Conservation (phyloP, 2,329 filamentous ascomycete species). For the Aspergillus carbonarius region DNA sequence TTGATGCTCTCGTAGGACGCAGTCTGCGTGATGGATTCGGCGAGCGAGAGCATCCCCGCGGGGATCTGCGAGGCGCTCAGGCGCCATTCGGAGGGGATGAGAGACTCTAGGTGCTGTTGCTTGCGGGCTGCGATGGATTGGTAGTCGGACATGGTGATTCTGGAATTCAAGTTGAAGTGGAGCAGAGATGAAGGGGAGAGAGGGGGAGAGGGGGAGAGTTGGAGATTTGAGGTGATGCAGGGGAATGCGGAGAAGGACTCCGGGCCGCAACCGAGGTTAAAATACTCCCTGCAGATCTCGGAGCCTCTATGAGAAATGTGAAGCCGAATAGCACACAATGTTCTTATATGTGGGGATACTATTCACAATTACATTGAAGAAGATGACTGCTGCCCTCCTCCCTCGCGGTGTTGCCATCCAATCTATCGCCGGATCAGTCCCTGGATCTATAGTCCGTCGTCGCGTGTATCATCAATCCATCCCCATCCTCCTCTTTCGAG, state of each 20-base stretch:
- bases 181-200: background rate
- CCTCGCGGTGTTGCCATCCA: no score
- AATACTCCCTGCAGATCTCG: no score
- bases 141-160: background rate
- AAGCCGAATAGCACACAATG: no score
- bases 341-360: no score
- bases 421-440: no score
- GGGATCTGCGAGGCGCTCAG: conserved; percentile 35
- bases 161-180: background rate
- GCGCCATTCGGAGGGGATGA: conserved; percentile 43
- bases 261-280: no score
- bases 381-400: no score
- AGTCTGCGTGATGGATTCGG: conserved; percentile 36
- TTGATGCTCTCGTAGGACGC: conserved; percentile 34
- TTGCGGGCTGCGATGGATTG: conserved; percentile 27
- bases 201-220: background rate
- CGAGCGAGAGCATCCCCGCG: conserved; percentile 34
- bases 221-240: background rate
- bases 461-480: no score
- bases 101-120: conserved; percentile 37
- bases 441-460: no score
- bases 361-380: no score
- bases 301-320: no score
- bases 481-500: background rate
- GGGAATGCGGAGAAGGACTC: no score